Evolutionary conservation across 148 eudicot species (phyloP), one percentile per base, ranked within the genome.

Genomic region (Amaranthus cruentus): DNA sequence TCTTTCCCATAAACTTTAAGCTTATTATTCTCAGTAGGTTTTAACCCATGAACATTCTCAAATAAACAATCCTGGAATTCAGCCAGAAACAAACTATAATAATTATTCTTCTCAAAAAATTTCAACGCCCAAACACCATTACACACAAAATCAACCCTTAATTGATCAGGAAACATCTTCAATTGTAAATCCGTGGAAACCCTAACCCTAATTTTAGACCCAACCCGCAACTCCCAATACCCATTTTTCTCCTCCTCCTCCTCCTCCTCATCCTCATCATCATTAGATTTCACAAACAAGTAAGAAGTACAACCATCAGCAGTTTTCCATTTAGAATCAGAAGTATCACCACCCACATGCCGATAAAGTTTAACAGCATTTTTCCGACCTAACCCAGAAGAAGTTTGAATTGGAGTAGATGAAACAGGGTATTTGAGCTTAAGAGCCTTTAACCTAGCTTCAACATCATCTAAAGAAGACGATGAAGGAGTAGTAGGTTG

Each of bases 91-190:
- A 69, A 47, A 75, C 87, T 57, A 69, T 88, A 90, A 28, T 78
- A 83, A 53, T 88, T 93, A 47, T 88, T 87, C 2, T 14, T 53
- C 2, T 14, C 57, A 0, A 79, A 69, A 61, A 95, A 95, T 66
- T 82, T 88, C 90, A 95, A 44, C 12, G 96, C 97, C 99, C 99
- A 95, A 0, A 95, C 99, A 0, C 91, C 92, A 6, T 73, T 81
- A 10, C 75, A 75, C 11, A 95, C 89, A 21, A 95, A 95, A 83
- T 92, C 99, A 3, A 92, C 91, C 51, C 99, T 80, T 2, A 85
- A 62, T 68, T 92, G 97, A 66, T 90, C 92, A 0, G 87, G 96
- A 66, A 92, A 87, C 82, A 84, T 90, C 79, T 95, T 95, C 88
- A 95, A 71, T 64, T 90, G 99, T 83, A 95, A 49, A 12, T 90